Evolutionary conservation across 2,329 filamentous ascomycete species (phyloP), one percentile per base, ranked within the genome.

Genomic region (Huntiella savannae): DNA sequence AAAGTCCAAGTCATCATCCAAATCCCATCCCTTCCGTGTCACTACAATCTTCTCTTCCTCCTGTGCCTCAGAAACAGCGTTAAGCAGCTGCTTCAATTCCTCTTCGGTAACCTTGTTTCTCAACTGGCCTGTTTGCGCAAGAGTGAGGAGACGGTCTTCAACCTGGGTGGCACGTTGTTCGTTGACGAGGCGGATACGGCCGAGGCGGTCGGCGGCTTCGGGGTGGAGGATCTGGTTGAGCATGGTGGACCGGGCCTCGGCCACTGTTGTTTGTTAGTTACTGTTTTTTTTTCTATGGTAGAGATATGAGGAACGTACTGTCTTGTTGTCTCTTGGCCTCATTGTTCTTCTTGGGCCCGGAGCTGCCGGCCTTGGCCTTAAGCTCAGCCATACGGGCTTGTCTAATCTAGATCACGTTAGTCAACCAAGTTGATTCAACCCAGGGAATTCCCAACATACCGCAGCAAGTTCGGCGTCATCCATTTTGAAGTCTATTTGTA

Each of bases 111-210:
- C 85, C 61, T 94, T 92, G 51, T 75, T 67, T 46, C 84, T 70
- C 55, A 98, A 68, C 67, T 96, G 91, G 17, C 88, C 87, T 17
- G 79, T 75, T 57, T 86, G 77, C 49, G 91, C 88, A 49, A 98
- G 74, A 77, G 80, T 86, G 62, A 98, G 87, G 48, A 98, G 73
- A 43, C 88, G 67, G 69, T 92, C 87, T 68, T 98, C 91, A 48
- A 98, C 76, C 57, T 95, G 86, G 51, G 72, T 74, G 33, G 91
- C 91, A 56, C 91, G 83, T 55, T 80, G 79, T 60, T 87, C 85
- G 65, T 96, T 96, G 58, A 98, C 91, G 50, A 98, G 77, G 33
- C 88, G 81, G 65, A 98, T 96, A 53, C 91, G 84, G 48, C 84
- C 85, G 1, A 98, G 73, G 11, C 91, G 82, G 65, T 98, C 91